phyloP scores from a whole-genome alignment of 768 basidiomycete genomes.

The Suillus subluteus region DNA sequence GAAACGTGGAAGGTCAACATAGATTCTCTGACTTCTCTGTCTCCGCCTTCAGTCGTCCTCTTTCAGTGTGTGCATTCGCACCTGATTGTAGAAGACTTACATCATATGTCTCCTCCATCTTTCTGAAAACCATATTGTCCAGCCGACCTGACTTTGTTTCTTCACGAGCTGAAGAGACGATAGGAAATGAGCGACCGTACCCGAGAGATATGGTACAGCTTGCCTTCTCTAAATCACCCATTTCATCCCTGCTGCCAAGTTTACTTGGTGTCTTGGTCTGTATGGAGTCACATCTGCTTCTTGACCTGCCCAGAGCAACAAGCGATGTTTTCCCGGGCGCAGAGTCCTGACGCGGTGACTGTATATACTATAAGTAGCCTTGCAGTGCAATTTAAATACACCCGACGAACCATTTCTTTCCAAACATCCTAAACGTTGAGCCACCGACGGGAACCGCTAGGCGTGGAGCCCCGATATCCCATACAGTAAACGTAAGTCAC shows the following conservation, averaged over 20 bases:
- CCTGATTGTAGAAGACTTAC: constrained; percentile 45
- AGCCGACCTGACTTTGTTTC: constrained; percentile 97
- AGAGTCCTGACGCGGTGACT: constrained; percentile 62
- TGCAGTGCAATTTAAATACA: neutral
- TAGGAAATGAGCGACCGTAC: constrained; percentile 31
- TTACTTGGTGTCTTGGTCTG: constrained; percentile 91
- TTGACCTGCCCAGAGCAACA: constrained; percentile 78
- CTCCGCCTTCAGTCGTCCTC: constrained; percentile 61
- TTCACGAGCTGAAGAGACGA: constrained; percentile 67
- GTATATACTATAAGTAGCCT: neutral
- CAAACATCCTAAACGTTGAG: constrained; percentile 87
- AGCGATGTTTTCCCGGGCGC: constrained; percentile 86
- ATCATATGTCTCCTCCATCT: constrained; percentile 93
- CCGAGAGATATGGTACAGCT: constrained; percentile 13
- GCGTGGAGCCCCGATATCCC: constrained; percentile 89
- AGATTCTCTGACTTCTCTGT: constrained; percentile 84
- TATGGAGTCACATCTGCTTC: constrained; percentile 83
- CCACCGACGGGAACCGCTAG: constrained; percentile 86
- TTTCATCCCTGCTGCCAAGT: constrained; percentile 78
- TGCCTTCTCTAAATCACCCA: constrained; percentile 94
- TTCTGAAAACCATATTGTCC: constrained; percentile 89
- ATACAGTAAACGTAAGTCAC: constrained; percentile 94
- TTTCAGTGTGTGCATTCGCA: neutral
- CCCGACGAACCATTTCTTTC: constrained; percentile 79
- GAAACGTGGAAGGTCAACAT: constrained; percentile 93